Base-by-base conservation (phyloP, 768 basidiomycete genomes). In the Collybiopsis luxurians region DNA sequence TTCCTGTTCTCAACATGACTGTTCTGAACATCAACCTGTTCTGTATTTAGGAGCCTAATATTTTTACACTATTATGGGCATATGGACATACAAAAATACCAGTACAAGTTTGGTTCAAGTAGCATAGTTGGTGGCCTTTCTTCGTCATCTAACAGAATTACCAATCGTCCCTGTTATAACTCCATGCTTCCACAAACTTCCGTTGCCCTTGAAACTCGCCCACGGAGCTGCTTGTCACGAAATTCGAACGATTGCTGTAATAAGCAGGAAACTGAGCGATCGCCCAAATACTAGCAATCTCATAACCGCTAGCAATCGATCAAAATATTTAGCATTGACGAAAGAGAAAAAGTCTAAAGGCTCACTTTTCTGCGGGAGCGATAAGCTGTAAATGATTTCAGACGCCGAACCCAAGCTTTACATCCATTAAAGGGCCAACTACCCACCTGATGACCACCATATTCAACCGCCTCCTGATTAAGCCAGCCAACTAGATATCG, bases 401-500 rank as follows among this genome's bases (percentile, higher is more conserved):
- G 5, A 23, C 5, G 10, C 23, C 15, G 24, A 17, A 21, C 28
- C 5, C 13, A 15, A 36, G 21, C 10, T 4, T 21, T 21, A 36
- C 2, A 26, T 43, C 10, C n/a, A 6, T 38, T 36, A 5, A 50
- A 17, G 6, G 5, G 15, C 40, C 13, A 42, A 42, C 6, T 4
- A n/a, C 15, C 3, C 4, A 73, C 70, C 66, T 73, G 73, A 55
- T 65, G 63, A 19, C 73, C 74, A 3, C 75, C 74, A 56, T 73
- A 72, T 50, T 70, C 69, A 34, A 67, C 66, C 42, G 75, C 75
- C 2, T 73, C 74, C 3, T 65, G 67, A 50, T 77, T 75, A 4
- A 77, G 61, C 76, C 74, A 77, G 10, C 70, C 74, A 27, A 70
- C 62, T 48, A 74, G 72, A 64, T 68, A 72, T 7, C 71, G 66